Percentiles rank a stretch among this genome's conserved stretches.
These are phyloP conservation scores for Colletotrichum musae DNA, from an alignment of 2,329 filamentous ascomycete genomes.

Conservation along the genomic window DNA sequence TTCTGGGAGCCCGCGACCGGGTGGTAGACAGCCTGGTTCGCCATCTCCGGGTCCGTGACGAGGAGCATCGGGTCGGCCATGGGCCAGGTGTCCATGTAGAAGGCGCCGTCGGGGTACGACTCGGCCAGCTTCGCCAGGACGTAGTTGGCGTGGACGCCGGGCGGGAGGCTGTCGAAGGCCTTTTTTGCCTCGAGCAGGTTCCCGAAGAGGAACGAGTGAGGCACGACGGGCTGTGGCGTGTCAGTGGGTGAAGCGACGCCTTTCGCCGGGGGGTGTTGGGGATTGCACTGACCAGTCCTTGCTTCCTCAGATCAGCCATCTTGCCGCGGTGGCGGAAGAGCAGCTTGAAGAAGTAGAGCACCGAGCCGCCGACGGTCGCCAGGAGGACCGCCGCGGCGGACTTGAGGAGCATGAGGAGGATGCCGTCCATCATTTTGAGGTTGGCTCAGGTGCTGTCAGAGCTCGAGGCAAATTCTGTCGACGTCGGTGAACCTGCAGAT, in stretches of 20 bases:
- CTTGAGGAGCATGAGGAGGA: slow-evolving; percentile 2
- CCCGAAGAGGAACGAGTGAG: slow-evolving; percentile 48
- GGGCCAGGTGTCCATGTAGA: slow-evolving; percentile 50
- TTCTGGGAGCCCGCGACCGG: slow-evolving; percentile 46
- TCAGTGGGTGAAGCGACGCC: neutral
- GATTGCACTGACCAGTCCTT: slow-evolving; percentile 14
- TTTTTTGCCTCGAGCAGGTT: slow-evolving; percentile 50
- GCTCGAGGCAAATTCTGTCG: too few relatives aligned
- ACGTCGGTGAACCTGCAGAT: too few relatives aligned
- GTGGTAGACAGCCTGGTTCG: slow-evolving; percentile 48
- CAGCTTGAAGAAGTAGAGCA: slow-evolving; percentile 25
- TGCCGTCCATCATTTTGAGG: slow-evolving; percentile 5
- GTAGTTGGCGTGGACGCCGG: slow-evolving; percentile 34
- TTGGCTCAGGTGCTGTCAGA: too few relatives aligned
- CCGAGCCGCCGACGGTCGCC: neutral
- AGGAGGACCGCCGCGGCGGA: slow-evolving; percentile 16
- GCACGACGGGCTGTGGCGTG: slow-evolving; percentile 46
- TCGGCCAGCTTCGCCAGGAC: slow-evolving; percentile 22
- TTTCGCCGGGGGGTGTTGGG: neutral
- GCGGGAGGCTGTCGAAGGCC: slow-evolving; percentile 39
- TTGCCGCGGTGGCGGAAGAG: slow-evolving; percentile 25
- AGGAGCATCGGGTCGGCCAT: slow-evolving; percentile 47
- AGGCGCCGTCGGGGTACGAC: slow-evolving; percentile 46
- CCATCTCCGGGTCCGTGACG: slow-evolving; percentile 48
- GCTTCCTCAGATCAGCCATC: slow-evolving; percentile 32